A percentile compares a stretch with the other conserved stretches of the same genome.
Evolutionary conservation across 202 grass and related monocot genomes (phyloP).

Genomic region (Setaria italica): DNA sequence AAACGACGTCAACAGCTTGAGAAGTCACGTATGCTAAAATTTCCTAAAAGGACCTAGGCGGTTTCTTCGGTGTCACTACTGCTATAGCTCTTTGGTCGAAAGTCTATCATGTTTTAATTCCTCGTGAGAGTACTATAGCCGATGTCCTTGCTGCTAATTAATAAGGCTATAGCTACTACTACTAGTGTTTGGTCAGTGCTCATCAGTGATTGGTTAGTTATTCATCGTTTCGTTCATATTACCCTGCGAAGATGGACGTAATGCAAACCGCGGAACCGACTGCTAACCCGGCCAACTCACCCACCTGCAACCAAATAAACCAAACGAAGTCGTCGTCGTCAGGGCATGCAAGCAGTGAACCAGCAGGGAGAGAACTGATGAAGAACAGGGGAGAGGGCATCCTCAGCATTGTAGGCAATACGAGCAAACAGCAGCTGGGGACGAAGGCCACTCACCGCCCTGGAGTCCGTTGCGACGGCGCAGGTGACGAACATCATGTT

Average conservation of each 20-base stretch:
- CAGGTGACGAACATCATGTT: conserved; percentile 98
- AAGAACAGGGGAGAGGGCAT: neutral
- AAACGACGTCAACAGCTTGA: neutral
- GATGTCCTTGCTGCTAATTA: neutral
- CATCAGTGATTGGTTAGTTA: neutral
- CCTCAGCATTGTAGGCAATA: too few species aligned
- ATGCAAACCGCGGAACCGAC: conserved; percentile 99
- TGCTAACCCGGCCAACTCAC: conserved; percentile 99
- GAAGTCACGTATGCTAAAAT: neutral
- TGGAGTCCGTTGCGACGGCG: conserved; percentile 91
- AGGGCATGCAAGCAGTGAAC: neutral
- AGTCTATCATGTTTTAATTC: conserved; percentile 32
- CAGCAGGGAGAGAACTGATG: neutral
- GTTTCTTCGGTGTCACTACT: conserved; percentile 25
- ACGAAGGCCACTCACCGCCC: conserved; percentile 55
- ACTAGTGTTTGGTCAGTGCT: conserved; percentile 8
- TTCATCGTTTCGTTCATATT: conserved; percentile 39
- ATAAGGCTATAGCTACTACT: neutral
- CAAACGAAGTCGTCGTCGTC: neutral
- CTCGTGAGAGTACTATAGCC: neutral
- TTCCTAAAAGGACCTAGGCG: neutral
- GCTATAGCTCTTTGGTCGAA: neutral
- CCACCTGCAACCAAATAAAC: conserved; percentile 60
- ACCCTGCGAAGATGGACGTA: conserved; percentile 99
- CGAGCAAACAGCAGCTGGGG: neutral